Evolutionary conservation across 2,329 filamentous ascomycete species (phyloP).

Genomic region (Microsporum audouinii): DNA sequence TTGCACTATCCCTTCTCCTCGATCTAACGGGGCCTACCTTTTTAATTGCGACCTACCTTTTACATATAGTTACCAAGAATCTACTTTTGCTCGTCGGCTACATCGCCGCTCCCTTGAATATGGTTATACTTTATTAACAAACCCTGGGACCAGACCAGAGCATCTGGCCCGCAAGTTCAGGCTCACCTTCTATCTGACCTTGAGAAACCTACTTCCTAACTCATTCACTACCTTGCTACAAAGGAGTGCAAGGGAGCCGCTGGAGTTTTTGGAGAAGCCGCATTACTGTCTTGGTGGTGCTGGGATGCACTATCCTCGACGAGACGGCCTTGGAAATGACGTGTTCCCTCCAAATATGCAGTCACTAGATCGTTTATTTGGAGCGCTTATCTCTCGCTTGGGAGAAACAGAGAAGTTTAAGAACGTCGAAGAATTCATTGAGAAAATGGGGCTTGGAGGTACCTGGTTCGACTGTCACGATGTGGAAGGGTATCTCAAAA

Average conservation of each 20-base stretch:
- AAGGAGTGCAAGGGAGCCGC: constrained; percentile 9
- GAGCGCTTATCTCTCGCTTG: constrained; percentile 13
- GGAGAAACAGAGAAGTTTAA: constrained; percentile 9
- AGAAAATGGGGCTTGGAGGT: constrained; percentile 53
- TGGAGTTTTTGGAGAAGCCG: constrained; percentile 17
- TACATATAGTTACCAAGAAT: constrained; percentile 55
- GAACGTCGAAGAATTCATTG: constrained; percentile 21
- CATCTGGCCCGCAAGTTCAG: constrained; percentile 18
- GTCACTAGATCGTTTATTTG: constrained; percentile 18
- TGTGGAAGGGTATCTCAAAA: constrained; percentile 60
- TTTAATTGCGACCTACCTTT: neutral
- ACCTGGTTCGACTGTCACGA: constrained; percentile 69
- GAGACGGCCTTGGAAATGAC: constrained; percentile 28
- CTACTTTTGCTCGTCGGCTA: constrained; percentile 59
- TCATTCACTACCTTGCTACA: constrained; percentile 6
- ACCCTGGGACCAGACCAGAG: constrained; percentile 15
- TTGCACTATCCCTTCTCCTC: neutral
- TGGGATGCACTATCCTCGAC: constrained; percentile 51
- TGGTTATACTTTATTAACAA: constrained; percentile 47
- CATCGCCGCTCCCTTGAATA: constrained; percentile 56
- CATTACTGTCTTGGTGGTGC: constrained; percentile 47
- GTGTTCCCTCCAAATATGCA: constrained; percentile 25
- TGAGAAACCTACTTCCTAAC: constrained; percentile 9
- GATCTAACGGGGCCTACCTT: neutral
- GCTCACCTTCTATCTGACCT: constrained; percentile 19